Conservation (phyloP, 2,329 filamentous ascomycete species). For the Colletotrichum tamarilloi region DNA sequence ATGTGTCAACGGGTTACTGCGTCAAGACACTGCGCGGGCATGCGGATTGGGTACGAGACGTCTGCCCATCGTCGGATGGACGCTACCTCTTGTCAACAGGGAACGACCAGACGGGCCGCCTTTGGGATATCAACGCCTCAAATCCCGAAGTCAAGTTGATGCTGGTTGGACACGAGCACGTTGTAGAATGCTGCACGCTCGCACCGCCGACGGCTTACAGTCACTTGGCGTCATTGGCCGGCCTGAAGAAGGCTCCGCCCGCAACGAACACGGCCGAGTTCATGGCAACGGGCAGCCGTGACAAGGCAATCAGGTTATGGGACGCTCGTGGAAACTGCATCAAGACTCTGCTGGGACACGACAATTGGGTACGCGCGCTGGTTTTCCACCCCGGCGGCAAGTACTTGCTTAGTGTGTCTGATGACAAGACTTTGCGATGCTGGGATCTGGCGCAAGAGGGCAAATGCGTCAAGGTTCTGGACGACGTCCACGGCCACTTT, state of each 20-base stretch:
- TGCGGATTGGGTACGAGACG: conserved; percentile 90
- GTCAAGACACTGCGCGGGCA: conserved; percentile 91
- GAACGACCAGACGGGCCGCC: conserved; percentile 81
- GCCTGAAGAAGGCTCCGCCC: conserved; percentile 84
- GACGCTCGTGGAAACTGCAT: conserved; percentile 86
- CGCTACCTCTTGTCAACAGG: conserved; percentile 85
- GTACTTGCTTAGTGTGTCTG: conserved; percentile 85
- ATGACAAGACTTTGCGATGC: conserved; percentile 92
- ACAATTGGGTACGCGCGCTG: conserved; percentile 91
- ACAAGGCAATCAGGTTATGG: conserved; percentile 93
- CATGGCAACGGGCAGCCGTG: conserved; percentile 87
- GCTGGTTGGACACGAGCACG: conserved; percentile 87
- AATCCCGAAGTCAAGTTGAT: conserved; percentile 79
- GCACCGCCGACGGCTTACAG: conserved; percentile 83
- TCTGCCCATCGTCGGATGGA: conserved; percentile 84
- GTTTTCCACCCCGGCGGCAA: conserved; percentile 94
- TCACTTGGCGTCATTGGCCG: conserved; percentile 81
- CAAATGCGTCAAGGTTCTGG: conserved; percentile 85
- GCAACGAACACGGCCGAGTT: conserved; percentile 83
- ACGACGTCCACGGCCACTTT: conserved; percentile 84
- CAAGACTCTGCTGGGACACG: conserved; percentile 86
- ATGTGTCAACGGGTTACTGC: conserved; percentile 92
- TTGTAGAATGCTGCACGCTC: conserved; percentile 86
- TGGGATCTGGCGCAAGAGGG: conserved; percentile 95
- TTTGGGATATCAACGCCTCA: conserved; percentile 84